Evolutionary conservation across 2,329 filamentous ascomycete species (phyloP).

Genomic region (Byssochlamys sp.): DNA sequence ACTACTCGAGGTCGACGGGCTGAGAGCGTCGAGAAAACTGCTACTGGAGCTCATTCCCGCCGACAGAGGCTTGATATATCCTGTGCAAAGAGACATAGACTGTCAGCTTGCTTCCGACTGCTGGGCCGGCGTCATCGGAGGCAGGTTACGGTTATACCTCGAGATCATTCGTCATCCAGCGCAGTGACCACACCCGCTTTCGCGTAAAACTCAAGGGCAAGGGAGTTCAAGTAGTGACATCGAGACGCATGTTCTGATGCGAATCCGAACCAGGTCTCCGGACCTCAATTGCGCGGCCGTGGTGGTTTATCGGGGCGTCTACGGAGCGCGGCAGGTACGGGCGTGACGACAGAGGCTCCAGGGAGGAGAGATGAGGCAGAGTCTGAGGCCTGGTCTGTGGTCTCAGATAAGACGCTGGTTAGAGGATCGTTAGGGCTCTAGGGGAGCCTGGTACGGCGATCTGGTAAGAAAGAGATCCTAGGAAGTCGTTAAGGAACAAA

Average conservation of each 20-base stretch:
- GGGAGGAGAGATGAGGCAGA: not conserved
- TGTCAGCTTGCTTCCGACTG: slow-evolving; percentile 12
- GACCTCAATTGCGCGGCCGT: not conserved
- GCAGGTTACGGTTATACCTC: slow-evolving; percentile 5
- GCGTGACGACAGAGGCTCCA: not conserved
- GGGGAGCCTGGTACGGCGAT: not conserved
- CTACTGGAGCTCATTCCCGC: slow-evolving; percentile 35
- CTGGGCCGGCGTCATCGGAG: slow-evolving; percentile 18
- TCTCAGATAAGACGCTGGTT: not conserved
- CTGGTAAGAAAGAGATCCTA: not conserved
- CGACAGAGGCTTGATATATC: slow-evolving; percentile 5
- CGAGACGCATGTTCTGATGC: slow-evolving; percentile 6
- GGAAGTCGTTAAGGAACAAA: not conserved
- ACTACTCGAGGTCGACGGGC: slow-evolving; percentile 23
- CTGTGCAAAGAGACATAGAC: slow-evolving; percentile 8
- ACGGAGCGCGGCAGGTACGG: not conserved
- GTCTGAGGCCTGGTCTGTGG: not conserved
- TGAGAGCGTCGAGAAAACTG: slow-evolving; percentile 26
- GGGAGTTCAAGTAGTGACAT: slow-evolving; percentile 6
- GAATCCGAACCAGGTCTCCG: not conserved
- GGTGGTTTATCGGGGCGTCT: not conserved
- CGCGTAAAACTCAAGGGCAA: slow-evolving; percentile 6
- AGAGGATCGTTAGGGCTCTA: not conserved
- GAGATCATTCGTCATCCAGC: slow-evolving; percentile 28
- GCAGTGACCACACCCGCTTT: slow-evolving; percentile 17